Conservation (phyloP, 108 stramenopile species). For the Chaetoceros muelleri region DNA sequence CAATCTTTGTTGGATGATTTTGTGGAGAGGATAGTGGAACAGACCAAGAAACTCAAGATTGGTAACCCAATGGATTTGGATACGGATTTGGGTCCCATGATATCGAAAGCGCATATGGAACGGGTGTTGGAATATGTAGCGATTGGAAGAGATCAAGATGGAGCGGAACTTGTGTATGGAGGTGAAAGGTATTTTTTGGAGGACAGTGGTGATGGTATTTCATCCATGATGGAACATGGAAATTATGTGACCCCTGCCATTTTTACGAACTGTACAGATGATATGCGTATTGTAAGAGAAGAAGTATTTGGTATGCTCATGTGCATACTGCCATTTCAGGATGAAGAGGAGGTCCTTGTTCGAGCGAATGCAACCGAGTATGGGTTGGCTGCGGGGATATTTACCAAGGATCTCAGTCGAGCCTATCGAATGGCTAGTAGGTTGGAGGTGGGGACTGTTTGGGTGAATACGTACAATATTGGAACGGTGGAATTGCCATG, state of each 20-base stretch:
- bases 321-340: conserved; percentile 39
- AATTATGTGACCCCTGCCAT: conserved; percentile 44
- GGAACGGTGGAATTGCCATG: conserved; percentile 29
- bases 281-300: conserved; percentile 42
- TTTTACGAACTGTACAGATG: conserved; percentile 33
- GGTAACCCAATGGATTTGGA: conserved; percentile 25
- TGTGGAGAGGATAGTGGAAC: conserved; percentile 21
- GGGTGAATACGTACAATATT: conserved; percentile 62
- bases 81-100: conserved; percentile 44
- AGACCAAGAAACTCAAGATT: conserved; percentile 23
- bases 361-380: conserved; percentile 62
- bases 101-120: conserved; percentile 25
- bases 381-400: conserved; percentile 71
- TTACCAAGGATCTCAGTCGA: conserved; percentile 41
- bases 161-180: conserved; percentile 34
- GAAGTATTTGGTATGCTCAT: conserved; percentile 61
- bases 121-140: conserved; percentile 36
- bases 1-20: conserved; percentile 23
- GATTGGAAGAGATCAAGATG: conserved; percentile 14
- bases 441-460: conserved; percentile 46
- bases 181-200: conserved; percentile 16
- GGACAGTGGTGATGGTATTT: conserved; percentile 2
- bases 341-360: conserved; percentile 50
- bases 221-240: no score
- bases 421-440: conserved; percentile 36